Percentiles rank a stretch among this genome's conserved stretches.
phyloP scores from a whole-genome alignment of 1,284 basidiomycete species.

The Pseudozyma pruni region DNA sequence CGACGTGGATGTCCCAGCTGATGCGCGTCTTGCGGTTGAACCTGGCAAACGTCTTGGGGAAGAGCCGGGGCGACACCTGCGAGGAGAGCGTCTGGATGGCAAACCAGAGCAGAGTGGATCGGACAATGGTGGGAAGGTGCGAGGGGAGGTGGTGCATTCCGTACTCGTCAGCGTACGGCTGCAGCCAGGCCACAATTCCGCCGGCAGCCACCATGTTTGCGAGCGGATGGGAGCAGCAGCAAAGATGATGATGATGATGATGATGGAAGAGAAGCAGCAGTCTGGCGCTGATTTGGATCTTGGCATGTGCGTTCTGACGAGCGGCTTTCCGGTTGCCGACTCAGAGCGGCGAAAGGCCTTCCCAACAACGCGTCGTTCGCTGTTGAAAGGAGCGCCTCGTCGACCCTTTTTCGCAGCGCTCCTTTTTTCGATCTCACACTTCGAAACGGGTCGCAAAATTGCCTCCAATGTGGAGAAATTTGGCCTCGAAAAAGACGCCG shows the following conservation, averaged over 20 bases:
- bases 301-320: neutral
- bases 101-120: slow-evolving; percentile 61
- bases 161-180: slow-evolving; percentile 51
- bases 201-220: slow-evolving; percentile 18
- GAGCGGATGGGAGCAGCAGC: neutral
- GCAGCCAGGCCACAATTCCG: slow-evolving; percentile 37
- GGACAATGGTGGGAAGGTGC: slow-evolving; percentile 60
- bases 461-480: neutral
- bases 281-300: neutral
- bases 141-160: slow-evolving; percentile 59
- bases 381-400: neutral
- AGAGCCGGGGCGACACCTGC: slow-evolving; percentile 57
- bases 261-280: neutral
- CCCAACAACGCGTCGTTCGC: too few species aligned
- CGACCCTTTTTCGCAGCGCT: too few species aligned
- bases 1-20: slow-evolving; percentile 68
- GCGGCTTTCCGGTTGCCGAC: too few species aligned
- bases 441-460: neutral
- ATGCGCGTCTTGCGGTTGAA: slow-evolving; percentile 58
- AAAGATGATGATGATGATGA: neutral
- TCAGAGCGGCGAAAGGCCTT: too few species aligned
- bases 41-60: slow-evolving; percentile 61
- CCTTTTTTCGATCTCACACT: neutral
- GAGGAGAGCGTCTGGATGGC: slow-evolving; percentile 63
- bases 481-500: too few species aligned